Percentiles rank a stretch among this genome's conserved stretches.
Conservation (phyloP, 2,329 filamentous ascomycete species). For the Exophiala alcalophila region DNA sequence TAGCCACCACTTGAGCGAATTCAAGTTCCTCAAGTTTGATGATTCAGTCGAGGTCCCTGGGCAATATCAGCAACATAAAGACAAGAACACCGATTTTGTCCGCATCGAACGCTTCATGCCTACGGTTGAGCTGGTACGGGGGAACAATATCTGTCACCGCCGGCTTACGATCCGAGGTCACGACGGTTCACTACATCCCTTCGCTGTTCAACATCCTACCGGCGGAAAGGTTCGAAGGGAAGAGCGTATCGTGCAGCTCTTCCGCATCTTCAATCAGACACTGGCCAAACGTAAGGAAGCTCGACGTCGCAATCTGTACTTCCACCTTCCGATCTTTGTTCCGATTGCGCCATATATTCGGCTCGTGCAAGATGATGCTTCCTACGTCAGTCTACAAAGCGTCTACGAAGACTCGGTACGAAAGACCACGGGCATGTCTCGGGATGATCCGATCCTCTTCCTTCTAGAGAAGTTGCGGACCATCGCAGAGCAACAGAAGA, state of each 20-base stretch:
- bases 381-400: constrained; percentile 89
- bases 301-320: constrained; percentile 86
- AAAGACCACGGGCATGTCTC: constrained; percentile 66
- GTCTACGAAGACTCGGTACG: constrained; percentile 97
- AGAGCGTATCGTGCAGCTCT: constrained; percentile 91
- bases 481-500: constrained; percentile 64
- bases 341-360: constrained; percentile 92
- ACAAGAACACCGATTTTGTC: constrained; percentile 98
- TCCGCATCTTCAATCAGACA: constrained; percentile 94
- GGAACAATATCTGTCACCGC: constrained; percentile 85
- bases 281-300: constrained; percentile 92
- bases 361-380: constrained; percentile 91
- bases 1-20: constrained; percentile 90
- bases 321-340: constrained; percentile 93
- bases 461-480: constrained; percentile 90
- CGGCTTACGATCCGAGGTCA: constrained; percentile 94
- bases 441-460: constrained; percentile 92
- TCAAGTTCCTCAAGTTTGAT: constrained; percentile 96
- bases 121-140: constrained; percentile 87
- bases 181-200: constrained; percentile 94
- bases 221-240: constrained; percentile 89
- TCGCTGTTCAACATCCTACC: constrained; percentile 93
- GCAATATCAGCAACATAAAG: constrained; percentile 94
- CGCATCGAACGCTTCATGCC: constrained; percentile 96
- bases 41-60: constrained; percentile 90